phyloP scores from a whole-genome alignment of 108 stramenopile species.

The Aurantiochytrium sp. region DNA sequence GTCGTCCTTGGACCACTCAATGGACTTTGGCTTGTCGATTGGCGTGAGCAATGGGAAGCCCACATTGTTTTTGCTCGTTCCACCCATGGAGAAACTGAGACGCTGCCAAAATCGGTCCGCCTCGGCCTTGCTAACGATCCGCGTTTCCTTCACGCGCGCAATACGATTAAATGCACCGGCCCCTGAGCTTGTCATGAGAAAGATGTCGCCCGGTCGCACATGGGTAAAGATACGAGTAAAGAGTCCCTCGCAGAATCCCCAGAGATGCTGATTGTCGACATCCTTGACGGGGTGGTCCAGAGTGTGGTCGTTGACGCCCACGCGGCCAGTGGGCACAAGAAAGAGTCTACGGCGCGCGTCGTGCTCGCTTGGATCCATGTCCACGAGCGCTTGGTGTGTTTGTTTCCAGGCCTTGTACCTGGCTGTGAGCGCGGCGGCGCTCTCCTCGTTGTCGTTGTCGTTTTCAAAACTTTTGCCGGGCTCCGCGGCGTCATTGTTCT shows the following conservation, averaged over 20 bases:
- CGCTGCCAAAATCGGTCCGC: conserved; percentile 10
- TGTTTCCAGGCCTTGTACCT: not conserved
- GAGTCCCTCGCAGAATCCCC: conserved; percentile 13
- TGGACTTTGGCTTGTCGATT: not conserved
- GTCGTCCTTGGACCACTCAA: not conserved
- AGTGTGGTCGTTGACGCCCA: not conserved
- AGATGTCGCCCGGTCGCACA: not conserved
- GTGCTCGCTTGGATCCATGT: not conserved
- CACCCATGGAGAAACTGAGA: not conserved
- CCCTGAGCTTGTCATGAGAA: not conserved
- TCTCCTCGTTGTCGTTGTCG: no score
- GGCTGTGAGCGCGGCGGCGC: no score
- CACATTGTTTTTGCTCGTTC: not conserved
- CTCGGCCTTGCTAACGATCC: not conserved
- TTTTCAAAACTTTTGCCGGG: no score
- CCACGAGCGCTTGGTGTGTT: not conserved
- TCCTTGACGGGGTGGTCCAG: not conserved
- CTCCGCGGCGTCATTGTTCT: no score
- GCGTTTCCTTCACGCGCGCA: not conserved
- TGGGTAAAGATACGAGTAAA: not conserved
- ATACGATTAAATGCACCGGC: not conserved
- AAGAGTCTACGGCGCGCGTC: not conserved
- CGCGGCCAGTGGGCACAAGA: not conserved
- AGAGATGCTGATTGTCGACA: not conserved
- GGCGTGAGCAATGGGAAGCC: not conserved